Conservation (phyloP, 2,329 filamentous ascomycete genomes). For the Epichloe uncinata region DNA sequence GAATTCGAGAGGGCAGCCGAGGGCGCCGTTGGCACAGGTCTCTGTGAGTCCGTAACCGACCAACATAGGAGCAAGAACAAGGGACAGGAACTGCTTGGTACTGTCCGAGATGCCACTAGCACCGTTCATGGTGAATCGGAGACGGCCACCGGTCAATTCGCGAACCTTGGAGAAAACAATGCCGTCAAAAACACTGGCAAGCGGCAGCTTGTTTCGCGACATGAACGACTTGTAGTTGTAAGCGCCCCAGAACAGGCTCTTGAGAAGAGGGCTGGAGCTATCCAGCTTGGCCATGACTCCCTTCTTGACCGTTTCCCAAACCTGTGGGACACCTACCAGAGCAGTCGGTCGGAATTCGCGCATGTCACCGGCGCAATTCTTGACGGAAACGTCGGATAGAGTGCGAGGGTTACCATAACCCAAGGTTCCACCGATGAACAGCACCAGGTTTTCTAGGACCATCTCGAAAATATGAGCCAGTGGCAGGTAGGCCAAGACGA, state of each 20-base stretch:
- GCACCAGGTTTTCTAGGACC: conserved; percentile 79
- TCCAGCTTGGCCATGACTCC: conserved; percentile 74
- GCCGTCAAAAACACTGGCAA: conserved; percentile 58
- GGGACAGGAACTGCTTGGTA: conserved; percentile 80
- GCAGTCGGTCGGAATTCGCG: conserved; percentile 81
- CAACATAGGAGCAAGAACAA: conserved; percentile 90
- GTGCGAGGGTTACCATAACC: conserved; percentile 89
- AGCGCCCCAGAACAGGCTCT: conserved; percentile 64
- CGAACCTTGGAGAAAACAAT: conserved; percentile 89
- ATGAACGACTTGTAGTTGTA: conserved; percentile 47
- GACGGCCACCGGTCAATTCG: conserved; percentile 72
- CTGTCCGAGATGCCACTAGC: conserved; percentile 81
- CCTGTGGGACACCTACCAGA: conserved; percentile 85
- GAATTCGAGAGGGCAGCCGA: conserved; percentile 77
- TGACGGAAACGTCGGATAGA: conserved; percentile 71
- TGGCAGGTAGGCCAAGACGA: conserved; percentile 79
- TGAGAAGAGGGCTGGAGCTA: conserved; percentile 53
- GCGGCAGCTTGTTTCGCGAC: conserved; percentile 45
- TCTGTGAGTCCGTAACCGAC: conserved; percentile 90
- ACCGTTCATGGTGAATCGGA: conserved; percentile 88
- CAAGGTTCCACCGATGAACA: conserved; percentile 83
- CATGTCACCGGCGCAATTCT: conserved; percentile 88
- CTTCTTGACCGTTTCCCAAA: conserved; percentile 97
- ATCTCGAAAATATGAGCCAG: conserved; percentile 95
- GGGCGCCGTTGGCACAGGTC: conserved; percentile 71